A percentile compares a stretch with the other conserved stretches of the same genome.
Conservation (phyloP, 306 rosid species). For the Hippophae gyantsensis region DNA sequence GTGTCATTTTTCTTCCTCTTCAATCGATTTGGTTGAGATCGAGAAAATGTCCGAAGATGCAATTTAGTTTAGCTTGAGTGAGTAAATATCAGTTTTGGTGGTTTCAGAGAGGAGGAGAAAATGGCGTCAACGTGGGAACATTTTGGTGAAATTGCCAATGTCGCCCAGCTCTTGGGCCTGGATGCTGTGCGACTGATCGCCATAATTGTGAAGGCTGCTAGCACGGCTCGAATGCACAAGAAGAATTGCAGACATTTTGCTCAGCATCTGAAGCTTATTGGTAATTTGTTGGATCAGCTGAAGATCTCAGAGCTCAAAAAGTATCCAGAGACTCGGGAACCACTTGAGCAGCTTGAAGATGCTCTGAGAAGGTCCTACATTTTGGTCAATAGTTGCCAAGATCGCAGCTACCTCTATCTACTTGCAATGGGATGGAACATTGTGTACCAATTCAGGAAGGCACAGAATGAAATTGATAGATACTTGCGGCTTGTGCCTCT, state of each 20-base stretch:
- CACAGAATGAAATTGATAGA: slow-evolving; percentile 91
- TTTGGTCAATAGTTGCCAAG: slow-evolving; percentile 87
- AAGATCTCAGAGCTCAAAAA: slow-evolving; percentile 91
- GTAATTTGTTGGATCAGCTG: slow-evolving; percentile 87
- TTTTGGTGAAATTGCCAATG: slow-evolving; percentile 73
- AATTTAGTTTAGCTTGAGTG: too few relatives aligned
- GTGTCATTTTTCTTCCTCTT: not conserved
- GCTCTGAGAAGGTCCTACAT: slow-evolving; percentile 79
- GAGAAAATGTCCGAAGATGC: slow-evolving; percentile 16
- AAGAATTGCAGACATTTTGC: slow-evolving; percentile 91
- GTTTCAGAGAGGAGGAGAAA: slow-evolving; percentile 22
- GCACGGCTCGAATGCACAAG: slow-evolving; percentile 90
- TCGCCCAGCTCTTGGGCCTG: slow-evolving; percentile 77
- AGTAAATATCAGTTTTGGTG: not conserved
- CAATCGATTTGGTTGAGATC: not conserved
- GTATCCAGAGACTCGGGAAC: slow-evolving; percentile 90
- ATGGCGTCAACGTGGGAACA: slow-evolving; percentile 77
- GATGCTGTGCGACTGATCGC: slow-evolving; percentile 77
- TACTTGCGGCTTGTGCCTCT: slow-evolving; percentile 81
- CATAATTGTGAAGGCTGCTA: slow-evolving; percentile 80
- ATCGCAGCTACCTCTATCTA: slow-evolving; percentile 77
- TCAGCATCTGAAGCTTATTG: slow-evolving; percentile 80
- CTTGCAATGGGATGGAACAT: slow-evolving; percentile 99
- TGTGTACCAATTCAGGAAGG: slow-evolving; percentile 91
- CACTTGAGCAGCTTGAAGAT: slow-evolving; percentile 92